Percentiles rank a stretch among this genome's conserved stretches.
Evolutionary conservation across 768 basidiomycete species (phyloP).

Genomic region (Obba rivulosa): DNA sequence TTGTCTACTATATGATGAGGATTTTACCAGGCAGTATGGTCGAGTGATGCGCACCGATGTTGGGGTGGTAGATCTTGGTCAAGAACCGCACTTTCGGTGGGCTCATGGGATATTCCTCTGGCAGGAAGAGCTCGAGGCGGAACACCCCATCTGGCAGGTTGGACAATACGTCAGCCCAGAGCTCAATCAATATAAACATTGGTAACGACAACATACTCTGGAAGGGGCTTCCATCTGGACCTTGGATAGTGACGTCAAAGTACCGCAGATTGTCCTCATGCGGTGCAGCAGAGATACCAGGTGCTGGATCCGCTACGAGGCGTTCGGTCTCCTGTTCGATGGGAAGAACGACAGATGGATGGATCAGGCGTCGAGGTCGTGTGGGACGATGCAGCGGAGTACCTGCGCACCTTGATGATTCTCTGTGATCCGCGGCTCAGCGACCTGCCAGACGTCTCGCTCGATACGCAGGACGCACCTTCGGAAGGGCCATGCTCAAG

Average conservation of each 20-base stretch:
- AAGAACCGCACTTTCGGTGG: slow-evolving; percentile 97
- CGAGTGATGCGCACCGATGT: slow-evolving; percentile 72
- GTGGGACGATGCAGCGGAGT: slow-evolving; percentile 1
- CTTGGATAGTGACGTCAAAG: slow-evolving; percentile 96
- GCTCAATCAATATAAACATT: background rate
- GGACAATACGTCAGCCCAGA: background rate
- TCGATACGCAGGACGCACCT: slow-evolving; percentile 30
- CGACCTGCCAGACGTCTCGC: no score
- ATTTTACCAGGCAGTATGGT: slow-evolving; percentile 4
- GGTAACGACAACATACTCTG: slow-evolving; percentile 40
- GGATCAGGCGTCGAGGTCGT: slow-evolving; percentile 14
- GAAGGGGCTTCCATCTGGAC: slow-evolving; percentile 93
- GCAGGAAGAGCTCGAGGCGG: slow-evolving; percentile 94
- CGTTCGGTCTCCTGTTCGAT: slow-evolving; percentile 86
- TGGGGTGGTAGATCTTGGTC: slow-evolving; percentile 98
- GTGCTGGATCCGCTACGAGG: slow-evolving; percentile 92
- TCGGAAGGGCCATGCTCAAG: slow-evolving; percentile 44
- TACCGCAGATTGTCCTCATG: slow-evolving; percentile 98
- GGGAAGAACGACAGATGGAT: background rate
- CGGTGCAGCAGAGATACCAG: slow-evolving; percentile 91
- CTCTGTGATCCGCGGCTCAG: slow-evolving; percentile 25
- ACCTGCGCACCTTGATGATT: slow-evolving; percentile 44
- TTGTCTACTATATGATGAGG: slow-evolving; percentile 60
- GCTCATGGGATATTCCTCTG: slow-evolving; percentile 99
- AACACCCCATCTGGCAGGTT: slow-evolving; percentile 72